phyloP scores from a whole-genome alignment of 1,284 basidiomycete species.

The Moniliella sp. region DNA sequence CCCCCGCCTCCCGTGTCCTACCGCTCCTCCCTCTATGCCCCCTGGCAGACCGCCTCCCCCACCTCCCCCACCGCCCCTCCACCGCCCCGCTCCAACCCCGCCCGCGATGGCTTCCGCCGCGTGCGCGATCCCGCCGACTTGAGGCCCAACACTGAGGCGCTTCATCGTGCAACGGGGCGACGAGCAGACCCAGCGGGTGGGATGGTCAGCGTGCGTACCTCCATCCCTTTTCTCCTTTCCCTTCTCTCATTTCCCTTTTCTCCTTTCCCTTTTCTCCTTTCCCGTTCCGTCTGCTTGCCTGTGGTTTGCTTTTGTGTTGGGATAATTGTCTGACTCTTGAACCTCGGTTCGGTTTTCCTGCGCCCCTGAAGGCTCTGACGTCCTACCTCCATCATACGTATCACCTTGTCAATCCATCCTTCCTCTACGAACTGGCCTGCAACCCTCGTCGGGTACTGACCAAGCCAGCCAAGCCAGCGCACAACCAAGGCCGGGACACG shows the following conservation, averaged over 20 bases:
- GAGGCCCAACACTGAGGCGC: no score
- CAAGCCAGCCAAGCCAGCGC: constrained; percentile 29
- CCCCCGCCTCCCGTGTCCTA: no score
- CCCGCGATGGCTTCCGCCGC: no score
- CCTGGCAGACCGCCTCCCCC: no score
- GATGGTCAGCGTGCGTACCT: constrained; percentile 14
- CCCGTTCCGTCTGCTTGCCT: neutral
- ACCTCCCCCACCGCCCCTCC: no score
- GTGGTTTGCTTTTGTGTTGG: neutral
- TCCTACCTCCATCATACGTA: constrained; percentile 32
- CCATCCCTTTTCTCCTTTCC: neutral
- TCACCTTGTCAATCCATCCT: constrained; percentile 30
- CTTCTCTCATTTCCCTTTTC: no score
- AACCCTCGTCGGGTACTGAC: constrained; percentile 30
- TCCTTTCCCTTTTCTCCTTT: neutral
- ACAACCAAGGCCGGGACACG: constrained; percentile 31
- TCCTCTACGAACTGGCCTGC: constrained; percentile 32
- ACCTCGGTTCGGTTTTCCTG: no score
- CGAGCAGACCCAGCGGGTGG: constrained; percentile 28
- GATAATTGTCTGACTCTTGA: neutral
- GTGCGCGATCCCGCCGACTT: no score
- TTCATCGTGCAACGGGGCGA: constrained; percentile 2
- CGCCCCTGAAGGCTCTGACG: constrained; percentile 29
- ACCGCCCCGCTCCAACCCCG: no score
- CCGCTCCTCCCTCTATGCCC: no score